A percentile compares a stretch with the other conserved stretches of the same genome.
phyloP scores from a whole-genome alignment of 352 stramenopile species.

The Globisporangium splendens region DNA sequence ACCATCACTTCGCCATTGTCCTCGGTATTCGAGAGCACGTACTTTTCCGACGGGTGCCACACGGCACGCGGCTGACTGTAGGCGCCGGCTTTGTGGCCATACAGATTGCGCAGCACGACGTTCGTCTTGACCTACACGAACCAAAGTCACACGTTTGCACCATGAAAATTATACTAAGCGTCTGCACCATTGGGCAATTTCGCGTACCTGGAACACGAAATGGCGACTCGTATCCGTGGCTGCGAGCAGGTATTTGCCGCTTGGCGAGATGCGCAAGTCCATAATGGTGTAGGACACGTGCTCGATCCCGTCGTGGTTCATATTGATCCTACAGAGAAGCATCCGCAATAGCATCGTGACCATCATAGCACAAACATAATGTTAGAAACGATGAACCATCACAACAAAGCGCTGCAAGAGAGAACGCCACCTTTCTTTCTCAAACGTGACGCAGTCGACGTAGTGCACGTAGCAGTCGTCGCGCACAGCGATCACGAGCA shows the following conservation, averaged over 20 bases:
- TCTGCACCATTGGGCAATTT: too few relatives aligned
- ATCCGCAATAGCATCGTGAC: not conserved
- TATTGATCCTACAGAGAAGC: constrained; percentile 56
- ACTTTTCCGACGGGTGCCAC: constrained; percentile 83
- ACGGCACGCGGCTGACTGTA: constrained; percentile 75
- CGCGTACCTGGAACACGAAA: constrained; percentile 68
- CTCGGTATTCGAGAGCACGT: constrained; percentile 82
- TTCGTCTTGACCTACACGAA: constrained; percentile 51
- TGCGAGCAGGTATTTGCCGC: constrained; percentile 72
- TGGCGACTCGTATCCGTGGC: constrained; percentile 80
- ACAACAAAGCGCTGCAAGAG: too few relatives aligned
- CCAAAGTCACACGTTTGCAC: too few relatives aligned
- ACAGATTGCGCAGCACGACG: constrained; percentile 67
- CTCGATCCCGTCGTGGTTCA: constrained; percentile 84
- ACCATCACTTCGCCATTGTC: constrained; percentile 55
- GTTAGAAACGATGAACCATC: not conserved
- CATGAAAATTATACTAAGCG: too few relatives aligned
- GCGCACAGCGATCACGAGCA: constrained; percentile 62
- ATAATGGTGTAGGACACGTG: constrained; percentile 88
- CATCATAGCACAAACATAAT: not conserved
- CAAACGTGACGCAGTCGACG: constrained; percentile 70
- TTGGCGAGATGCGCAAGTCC: constrained; percentile 70
- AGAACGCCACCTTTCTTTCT: constrained; percentile 61
- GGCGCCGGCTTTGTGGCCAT: constrained; percentile 75
- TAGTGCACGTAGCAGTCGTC: constrained; percentile 87